Evolutionary conservation across 495 filamentous ascomycete genomes (phyloP).

Genomic region (Collariella sp.): DNA sequence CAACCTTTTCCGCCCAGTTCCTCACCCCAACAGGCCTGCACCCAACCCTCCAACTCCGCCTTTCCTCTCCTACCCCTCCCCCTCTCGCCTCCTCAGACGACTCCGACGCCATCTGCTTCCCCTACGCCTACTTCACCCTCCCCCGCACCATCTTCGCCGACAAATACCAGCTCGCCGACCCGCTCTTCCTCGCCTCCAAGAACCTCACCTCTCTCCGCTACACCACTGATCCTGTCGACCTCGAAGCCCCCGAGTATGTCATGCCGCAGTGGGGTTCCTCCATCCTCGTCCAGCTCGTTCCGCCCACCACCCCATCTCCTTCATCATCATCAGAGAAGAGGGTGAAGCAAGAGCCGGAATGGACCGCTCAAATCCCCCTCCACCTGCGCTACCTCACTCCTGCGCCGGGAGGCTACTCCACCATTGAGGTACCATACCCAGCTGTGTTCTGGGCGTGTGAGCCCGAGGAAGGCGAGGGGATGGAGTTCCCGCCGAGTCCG

Average conservation of each 20-base stretch:
- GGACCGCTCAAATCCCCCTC: slow-evolving; percentile 72
- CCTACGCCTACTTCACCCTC: slow-evolving; percentile 79
- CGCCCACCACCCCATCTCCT: slow-evolving; percentile 27
- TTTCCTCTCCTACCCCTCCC: slow-evolving; percentile 35
- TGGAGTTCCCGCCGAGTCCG: slow-evolving; percentile 67
- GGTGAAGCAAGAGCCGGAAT: slow-evolving; percentile 31
- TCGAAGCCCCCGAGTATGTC: slow-evolving; percentile 85
- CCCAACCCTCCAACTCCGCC: slow-evolving; percentile 61
- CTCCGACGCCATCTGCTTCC: slow-evolving; percentile 46
- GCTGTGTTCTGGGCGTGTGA: slow-evolving; percentile 90
- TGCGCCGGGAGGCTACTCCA: slow-evolving; percentile 40
- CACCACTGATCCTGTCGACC: slow-evolving; percentile 73
- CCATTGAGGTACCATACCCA: slow-evolving; percentile 56
- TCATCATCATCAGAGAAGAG: not conserved
- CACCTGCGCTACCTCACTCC: slow-evolving; percentile 80
- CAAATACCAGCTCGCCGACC: slow-evolving; percentile 53
- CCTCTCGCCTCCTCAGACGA: slow-evolving; percentile 2
- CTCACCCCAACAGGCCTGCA: slow-evolving; percentile 73
- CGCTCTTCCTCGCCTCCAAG: slow-evolving; percentile 49
- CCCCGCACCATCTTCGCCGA: slow-evolving; percentile 80
- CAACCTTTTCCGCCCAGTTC: slow-evolving; percentile 47
- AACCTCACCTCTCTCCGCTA: slow-evolving; percentile 60
- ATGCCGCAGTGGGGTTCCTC: slow-evolving; percentile 70
- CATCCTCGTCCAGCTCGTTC: slow-evolving; percentile 66
- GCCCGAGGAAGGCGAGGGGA: slow-evolving; percentile 60